These are phyloP conservation scores for Eucalyptus curtisii DNA, from an alignment of 345 rosid genomes.

Conservation along the genomic window DNA sequence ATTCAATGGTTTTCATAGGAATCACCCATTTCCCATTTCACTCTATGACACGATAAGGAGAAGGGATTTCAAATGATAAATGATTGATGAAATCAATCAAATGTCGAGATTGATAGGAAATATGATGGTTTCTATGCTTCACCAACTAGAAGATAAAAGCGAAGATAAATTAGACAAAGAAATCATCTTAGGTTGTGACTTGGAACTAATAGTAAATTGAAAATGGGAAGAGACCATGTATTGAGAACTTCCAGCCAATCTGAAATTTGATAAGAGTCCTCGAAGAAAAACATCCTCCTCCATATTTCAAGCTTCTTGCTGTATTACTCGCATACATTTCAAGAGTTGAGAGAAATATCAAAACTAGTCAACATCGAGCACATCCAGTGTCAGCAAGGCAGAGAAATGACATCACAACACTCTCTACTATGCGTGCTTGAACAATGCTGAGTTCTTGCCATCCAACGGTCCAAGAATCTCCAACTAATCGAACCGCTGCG, in stretches of 20 bases:
- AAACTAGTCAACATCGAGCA: not conserved
- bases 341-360: not conserved
- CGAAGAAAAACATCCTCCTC: not conserved
- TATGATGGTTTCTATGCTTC: not conserved
- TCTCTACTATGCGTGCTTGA: not conserved
- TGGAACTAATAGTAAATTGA: not conserved
- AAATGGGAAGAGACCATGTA: not conserved
- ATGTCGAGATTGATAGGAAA: not conserved
- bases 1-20: not conserved
- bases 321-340: not conserved
- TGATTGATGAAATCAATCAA: not conserved
- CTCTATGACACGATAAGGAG: not conserved
- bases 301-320: not conserved
- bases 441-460: not conserved
- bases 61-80: rapidly evolving
- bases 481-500: too few relatives aligned
- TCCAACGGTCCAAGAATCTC: not conserved
- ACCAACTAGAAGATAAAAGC: not conserved
- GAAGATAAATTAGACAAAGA: too few relatives aligned
- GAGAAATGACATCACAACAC: not conserved
- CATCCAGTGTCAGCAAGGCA: not conserved
- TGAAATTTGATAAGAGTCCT: not conserved
- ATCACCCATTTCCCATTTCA: not conserved
- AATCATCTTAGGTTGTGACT: not conserved
- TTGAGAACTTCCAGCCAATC: not conserved